A percentile compares a stretch with the other conserved stretches of the same genome.
Conservation (phyloP, 441 rosid genomes). For the Erodium moschatum region DNA sequence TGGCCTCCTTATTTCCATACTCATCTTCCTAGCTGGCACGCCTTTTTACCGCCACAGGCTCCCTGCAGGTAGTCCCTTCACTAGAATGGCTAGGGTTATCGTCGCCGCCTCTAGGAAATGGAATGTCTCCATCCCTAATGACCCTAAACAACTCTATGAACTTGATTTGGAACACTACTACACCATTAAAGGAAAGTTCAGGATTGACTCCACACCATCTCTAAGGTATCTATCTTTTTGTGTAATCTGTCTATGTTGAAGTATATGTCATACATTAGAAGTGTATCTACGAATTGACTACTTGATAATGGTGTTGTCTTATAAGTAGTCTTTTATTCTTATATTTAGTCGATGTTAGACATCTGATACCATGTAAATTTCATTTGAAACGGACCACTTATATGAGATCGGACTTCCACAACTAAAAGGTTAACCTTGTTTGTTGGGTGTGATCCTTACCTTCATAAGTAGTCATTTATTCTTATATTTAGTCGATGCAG, state of each 20-base stretch:
- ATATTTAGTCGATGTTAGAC: too few relatives aligned
- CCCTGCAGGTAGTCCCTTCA: slow-evolving; percentile 68
- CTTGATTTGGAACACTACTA: slow-evolving; percentile 41
- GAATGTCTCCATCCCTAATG: slow-evolving; percentile 34
- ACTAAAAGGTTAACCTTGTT: too few relatives aligned
- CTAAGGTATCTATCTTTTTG: slow-evolving; percentile 33
- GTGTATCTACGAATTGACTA: too few relatives aligned
- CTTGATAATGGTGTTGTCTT: too few relatives aligned
- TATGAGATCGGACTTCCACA: too few relatives aligned
- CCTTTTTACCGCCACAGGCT: slow-evolving; percentile 60
- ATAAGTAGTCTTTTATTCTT: too few relatives aligned
- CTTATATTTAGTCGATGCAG: neutral
- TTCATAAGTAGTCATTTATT: too few relatives aligned
- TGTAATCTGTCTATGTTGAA: too few relatives aligned
- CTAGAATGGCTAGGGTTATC: slow-evolving; percentile 61
- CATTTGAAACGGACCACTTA: too few relatives aligned
- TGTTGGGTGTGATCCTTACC: too few relatives aligned
- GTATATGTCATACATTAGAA: too few relatives aligned
- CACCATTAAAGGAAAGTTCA: slow-evolving; percentile 36
- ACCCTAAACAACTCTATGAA: slow-evolving; percentile 47
- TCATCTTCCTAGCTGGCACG: slow-evolving; percentile 56
- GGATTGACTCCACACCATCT: slow-evolving; percentile 54
- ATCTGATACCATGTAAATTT: too few relatives aligned
- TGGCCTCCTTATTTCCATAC: slow-evolving; percentile 53
- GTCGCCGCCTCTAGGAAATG: slow-evolving; percentile 58